These are phyloP conservation scores for Trametes punicea DNA, from an alignment of 768 basidiomycete species.

Conservation along the genomic window DNA sequence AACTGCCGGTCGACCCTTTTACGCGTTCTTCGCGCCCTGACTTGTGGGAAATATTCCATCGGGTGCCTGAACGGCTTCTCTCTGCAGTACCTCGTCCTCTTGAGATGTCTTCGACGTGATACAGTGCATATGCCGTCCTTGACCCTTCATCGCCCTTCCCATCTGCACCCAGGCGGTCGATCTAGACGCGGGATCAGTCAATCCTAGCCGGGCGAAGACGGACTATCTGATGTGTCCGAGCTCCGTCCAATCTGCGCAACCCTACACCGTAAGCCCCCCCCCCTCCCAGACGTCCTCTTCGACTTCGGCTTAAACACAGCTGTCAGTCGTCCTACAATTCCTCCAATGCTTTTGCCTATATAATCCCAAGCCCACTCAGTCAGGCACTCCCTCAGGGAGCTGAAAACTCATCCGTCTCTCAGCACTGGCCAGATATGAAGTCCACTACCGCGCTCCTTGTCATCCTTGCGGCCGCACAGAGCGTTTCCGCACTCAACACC, in stretches of 20 bases:
- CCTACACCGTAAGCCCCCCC: not conserved
- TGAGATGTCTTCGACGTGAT: not conserved
- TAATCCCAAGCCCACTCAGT: not conserved
- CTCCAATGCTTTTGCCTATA: not conserved
- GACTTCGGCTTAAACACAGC: not conserved
- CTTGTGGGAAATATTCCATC: not conserved
- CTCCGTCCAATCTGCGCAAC: conserved; percentile 4
- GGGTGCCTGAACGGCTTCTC: not conserved
- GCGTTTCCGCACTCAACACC: conserved; percentile 7
- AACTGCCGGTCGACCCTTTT: not conserved
- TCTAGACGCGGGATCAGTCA: not conserved
- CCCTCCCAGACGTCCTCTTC: too few relatives aligned
- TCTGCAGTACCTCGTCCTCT: not conserved
- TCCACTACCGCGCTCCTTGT: not conserved
- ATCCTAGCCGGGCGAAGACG: not conserved
- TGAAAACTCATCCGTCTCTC: not conserved
- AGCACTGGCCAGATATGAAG: conserved; percentile 1
- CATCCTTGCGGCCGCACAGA: conserved; percentile 1
- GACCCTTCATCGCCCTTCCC: not conserved
- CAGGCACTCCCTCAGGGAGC: not conserved
- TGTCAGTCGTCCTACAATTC: too few relatives aligned
- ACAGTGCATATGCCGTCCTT: not conserved
- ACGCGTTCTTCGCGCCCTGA: not conserved
- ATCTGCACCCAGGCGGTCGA: not conserved
- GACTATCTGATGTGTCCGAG: not conserved